Conservation (phyloP, 441 rosid species). For the Erodium texanum region DNA sequence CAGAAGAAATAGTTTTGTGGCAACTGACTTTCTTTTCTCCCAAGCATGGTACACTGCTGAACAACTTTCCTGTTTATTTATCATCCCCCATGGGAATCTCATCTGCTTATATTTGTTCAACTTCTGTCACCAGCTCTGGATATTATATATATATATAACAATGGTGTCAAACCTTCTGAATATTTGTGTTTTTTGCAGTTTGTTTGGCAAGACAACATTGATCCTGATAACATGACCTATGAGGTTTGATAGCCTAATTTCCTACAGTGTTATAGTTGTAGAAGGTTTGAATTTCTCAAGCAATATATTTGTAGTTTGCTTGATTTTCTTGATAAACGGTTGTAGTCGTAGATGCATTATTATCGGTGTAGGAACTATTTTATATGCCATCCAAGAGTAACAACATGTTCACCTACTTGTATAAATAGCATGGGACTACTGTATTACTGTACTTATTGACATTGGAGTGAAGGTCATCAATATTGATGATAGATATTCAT, state of each 20-base stretch:
- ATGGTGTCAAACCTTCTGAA: neutral
- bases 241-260: conserved; percentile 37
- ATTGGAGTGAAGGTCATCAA: neutral
- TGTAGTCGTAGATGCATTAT: neutral
- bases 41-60: conserved; percentile 8
- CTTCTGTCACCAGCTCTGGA: conserved; percentile 20
- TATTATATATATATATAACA: neutral
- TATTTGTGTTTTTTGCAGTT: conserved; percentile 31
- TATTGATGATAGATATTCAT: neutral
- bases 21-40: neutral
- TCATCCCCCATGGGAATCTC: neutral
- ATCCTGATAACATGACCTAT: conserved; percentile 61
- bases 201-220: conserved; percentile 56
- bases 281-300: conserved; percentile 4
- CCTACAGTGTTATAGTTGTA: neutral
- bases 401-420: neutral
- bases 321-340: neutral
- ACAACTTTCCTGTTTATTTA: neutral
- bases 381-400: neutral
- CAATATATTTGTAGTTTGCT: neutral
- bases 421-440: neutral
- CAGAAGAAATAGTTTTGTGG: neutral
- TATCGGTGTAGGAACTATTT: neutral
- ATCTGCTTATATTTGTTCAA: conserved; percentile 1
- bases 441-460: neutral